Evolutionary conservation across 257 asterid species (phyloP).

Genomic region (Rauvolfia tetraphylla): DNA sequence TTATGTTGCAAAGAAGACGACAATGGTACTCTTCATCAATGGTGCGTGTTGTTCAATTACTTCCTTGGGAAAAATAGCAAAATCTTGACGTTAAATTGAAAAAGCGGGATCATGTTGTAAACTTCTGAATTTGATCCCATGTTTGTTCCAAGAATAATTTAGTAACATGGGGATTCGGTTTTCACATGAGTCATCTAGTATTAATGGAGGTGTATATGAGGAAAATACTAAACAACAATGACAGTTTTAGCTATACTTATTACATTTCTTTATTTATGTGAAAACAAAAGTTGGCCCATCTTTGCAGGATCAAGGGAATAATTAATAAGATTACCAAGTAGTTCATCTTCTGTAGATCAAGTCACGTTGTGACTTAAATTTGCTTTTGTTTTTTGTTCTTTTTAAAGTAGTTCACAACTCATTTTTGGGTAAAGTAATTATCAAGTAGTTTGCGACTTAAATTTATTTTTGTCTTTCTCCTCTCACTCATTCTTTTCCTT

Average conservation of each 20-base stretch:
- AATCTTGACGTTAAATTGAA: background rate
- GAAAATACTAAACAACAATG: too few species aligned
- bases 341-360: background rate
- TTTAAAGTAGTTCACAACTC: background rate
- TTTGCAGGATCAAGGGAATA: too few species aligned
- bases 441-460: too few species aligned
- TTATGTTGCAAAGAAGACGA: slow-evolving; percentile 84
- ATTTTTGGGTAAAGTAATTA: background rate
- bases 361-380: background rate
- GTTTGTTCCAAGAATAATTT: background rate
- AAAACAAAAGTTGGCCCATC: too few species aligned
- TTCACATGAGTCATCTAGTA: too few species aligned
- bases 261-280: too few species aligned
- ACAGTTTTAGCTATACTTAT: too few species aligned
- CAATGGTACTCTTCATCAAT: slow-evolving; percentile 88
- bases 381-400: too few species aligned
- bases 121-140: background rate
- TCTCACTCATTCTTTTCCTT: slow-evolving; percentile 15
- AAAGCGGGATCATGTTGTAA: background rate
- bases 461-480: too few species aligned
- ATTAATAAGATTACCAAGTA: background rate
- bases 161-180: too few species aligned
- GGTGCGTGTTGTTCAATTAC: slow-evolving; percentile 35
- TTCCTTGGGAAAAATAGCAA: background rate
- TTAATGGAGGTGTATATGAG: too few species aligned